Evolutionary conservation across 306 rosid genomes (phyloP), one percentile per base, ranked within the genome.

Genomic region (Cicer judaicum): DNA sequence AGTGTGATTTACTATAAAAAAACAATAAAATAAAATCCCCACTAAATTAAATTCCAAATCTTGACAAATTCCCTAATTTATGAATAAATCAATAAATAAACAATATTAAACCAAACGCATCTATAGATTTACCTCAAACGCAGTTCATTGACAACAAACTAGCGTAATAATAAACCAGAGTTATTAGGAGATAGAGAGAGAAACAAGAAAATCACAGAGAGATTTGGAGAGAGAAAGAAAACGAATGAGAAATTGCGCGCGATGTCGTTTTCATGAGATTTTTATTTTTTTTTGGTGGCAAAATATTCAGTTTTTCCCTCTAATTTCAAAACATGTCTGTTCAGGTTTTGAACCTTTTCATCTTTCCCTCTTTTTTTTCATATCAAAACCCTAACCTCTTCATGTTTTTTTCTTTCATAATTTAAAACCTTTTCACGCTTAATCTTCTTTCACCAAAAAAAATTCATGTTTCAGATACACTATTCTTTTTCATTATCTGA

Each of bases 321-420:
- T 76, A 36, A 2, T 75, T 76, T 80, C 68, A 61, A 74, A 68
- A 24, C 3, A 43, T 9, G 10, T 46, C 49, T 39, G 12, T 24
- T 52, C 50, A 49, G 4, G 38, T 79, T 65, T 70, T 69, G 38
- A 76, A 76, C 16, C 2, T 83, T 83, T 83, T 79, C 48, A 7
- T 39, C 73, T 91, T 84, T 84, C 91, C 92, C 89, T 76, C 89
- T 57, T 60, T 68, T 77, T 79, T 75, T 19, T 57, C 54, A 7
- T 40, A 6, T 42, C 15, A 46, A 77, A 80, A 18, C 75, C 83
- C 73, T 43, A 75, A 42, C 74, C 66, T 70, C 15, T 55, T n/a
- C 14, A 11, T 44, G 7, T 34, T 15, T 7, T 40, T 10, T 1
- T 57, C 9, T 11, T 18, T 41, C 62, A 2, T 41, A 44, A 44